Evolutionary conservation across 148 eudicot genomes (phyloP).

Genomic region (Chenopodium album): DNA sequence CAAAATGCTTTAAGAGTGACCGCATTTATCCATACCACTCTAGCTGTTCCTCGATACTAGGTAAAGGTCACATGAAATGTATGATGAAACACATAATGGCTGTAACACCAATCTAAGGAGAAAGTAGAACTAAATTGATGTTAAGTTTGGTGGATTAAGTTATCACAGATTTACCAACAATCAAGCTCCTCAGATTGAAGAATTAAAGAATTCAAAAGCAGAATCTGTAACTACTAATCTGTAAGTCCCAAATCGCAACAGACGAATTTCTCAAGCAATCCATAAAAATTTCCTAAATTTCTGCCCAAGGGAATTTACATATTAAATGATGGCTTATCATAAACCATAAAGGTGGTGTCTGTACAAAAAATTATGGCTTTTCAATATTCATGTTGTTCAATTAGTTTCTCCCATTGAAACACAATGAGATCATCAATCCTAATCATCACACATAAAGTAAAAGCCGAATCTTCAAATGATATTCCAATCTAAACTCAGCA

Average conservation of each 20-base stretch:
- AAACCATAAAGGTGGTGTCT: background rate
- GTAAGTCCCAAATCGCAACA: background rate
- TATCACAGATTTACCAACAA: background rate
- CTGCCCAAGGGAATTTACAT: background rate
- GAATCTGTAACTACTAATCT: background rate
- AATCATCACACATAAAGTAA: background rate
- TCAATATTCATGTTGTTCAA: background rate
- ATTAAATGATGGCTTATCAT: background rate
- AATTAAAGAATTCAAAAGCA: background rate
- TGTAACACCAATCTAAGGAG: background rate
- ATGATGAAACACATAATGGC: background rate
- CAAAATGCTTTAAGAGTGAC: slow-evolving; percentile 1
- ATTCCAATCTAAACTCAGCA: background rate
- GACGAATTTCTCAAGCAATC: background rate
- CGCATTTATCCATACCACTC: background rate
- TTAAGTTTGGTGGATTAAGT: background rate
- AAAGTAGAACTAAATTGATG: background rate
- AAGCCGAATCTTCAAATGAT: background rate
- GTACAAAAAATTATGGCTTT: background rate
- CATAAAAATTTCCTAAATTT: background rate
- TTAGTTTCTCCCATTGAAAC: background rate
- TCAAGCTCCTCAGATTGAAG: background rate
- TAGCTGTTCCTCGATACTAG: slow-evolving; percentile 6
- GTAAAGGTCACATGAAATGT: slow-evolving; percentile 5
- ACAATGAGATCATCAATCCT: background rate